Percentiles rank a stretch among this genome's conserved stretches.
These are phyloP conservation scores for Elongisporangium undulatum DNA, from an alignment of 352 stramenopile species.

Conservation along the genomic window DNA sequence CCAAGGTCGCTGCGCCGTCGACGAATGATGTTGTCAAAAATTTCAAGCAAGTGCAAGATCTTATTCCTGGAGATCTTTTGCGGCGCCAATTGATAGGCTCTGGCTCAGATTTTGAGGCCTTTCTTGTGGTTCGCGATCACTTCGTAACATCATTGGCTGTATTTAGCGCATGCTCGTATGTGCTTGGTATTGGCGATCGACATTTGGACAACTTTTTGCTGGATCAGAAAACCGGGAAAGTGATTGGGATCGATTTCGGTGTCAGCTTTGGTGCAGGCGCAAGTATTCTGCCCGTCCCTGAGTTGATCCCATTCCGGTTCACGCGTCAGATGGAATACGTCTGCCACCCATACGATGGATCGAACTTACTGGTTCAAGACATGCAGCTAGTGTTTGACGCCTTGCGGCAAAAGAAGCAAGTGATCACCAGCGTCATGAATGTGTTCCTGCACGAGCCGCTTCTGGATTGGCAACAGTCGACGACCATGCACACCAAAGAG, in stretches of 20 bases:
- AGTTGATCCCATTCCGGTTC: slow-evolving; percentile 90
- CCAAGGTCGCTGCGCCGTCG: slow-evolving; percentile 55
- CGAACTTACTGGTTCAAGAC: slow-evolving; percentile 64
- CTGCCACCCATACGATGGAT: slow-evolving; percentile 62
- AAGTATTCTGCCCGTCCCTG: slow-evolving; percentile 79
- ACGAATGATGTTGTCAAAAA: slow-evolving; percentile 43
- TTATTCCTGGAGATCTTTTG: slow-evolving; percentile 75
- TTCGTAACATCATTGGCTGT: slow-evolving; percentile 81
- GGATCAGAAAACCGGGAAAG: slow-evolving; percentile 53
- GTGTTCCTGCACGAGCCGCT: slow-evolving; percentile 90
- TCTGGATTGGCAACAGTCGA: slow-evolving; percentile 86
- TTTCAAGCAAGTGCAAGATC: slow-evolving; percentile 50
- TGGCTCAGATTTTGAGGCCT: slow-evolving; percentile 71
- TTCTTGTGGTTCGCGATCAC: slow-evolving; percentile 78
- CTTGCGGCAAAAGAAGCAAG: slow-evolving; percentile 73
- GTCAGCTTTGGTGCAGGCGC: slow-evolving; percentile 88
- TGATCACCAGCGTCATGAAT: slow-evolving; percentile 88
- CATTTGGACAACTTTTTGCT: slow-evolving; percentile 92
- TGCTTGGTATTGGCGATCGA: slow-evolving; percentile 89
- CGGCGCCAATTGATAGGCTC: slow-evolving; percentile 69
- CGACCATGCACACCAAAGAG: slow-evolving; percentile 50
- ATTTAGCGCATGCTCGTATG: slow-evolving; percentile 85
- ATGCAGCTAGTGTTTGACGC: slow-evolving; percentile 86
- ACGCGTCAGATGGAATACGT: slow-evolving; percentile 77
- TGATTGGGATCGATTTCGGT: slow-evolving; percentile 92